Percentiles rank a stretch among this genome's conserved stretches.
These are phyloP conservation scores for Abelmoschus esculentus DNA, from an alignment of 345 rosid genomes.

Conservation along the genomic window DNA sequence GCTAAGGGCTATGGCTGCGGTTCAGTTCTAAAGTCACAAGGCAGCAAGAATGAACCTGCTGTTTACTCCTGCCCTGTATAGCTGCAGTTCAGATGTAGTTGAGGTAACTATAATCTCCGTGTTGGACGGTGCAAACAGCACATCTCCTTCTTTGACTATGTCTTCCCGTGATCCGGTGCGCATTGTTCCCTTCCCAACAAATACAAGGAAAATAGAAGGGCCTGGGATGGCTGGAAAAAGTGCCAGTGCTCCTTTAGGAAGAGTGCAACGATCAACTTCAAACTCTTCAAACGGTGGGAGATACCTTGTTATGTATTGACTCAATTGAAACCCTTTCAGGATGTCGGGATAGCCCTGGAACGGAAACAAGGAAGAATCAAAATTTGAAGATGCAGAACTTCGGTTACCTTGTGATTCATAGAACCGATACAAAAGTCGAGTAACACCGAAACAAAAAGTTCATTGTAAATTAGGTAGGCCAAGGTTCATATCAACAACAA, in stretches of 20 bases:
- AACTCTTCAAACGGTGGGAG: slow-evolving; percentile 92
- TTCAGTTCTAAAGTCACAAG: slow-evolving; percentile 3
- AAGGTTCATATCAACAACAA: background rate
- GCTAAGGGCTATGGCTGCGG: background rate
- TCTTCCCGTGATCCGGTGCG: slow-evolving; percentile 29
- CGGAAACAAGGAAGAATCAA: slow-evolving; percentile 14
- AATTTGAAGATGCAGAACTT: background rate
- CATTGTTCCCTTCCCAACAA: slow-evolving; percentile 56
- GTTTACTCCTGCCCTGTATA: slow-evolving; percentile 76
- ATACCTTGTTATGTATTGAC: slow-evolving; percentile 63
- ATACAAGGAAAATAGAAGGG: slow-evolving; percentile 71
- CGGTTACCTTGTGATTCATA: background rate
- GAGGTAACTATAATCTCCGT: slow-evolving; percentile 37
- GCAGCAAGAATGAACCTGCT: slow-evolving; percentile 29
- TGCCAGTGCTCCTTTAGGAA: slow-evolving; percentile 51
- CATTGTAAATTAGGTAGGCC: background rate
- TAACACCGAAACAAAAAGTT: background rate
- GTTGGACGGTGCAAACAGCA: slow-evolving; percentile 69
- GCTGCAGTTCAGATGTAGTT: slow-evolving; percentile 47
- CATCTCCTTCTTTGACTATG: slow-evolving; percentile 57
- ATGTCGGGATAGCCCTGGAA: slow-evolving; percentile 87
- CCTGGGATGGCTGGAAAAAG: slow-evolving; percentile 70
- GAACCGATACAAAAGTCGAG: background rate
- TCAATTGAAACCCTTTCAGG: slow-evolving; percentile 61
- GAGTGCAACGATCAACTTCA: slow-evolving; percentile 74